phyloP scores from a whole-genome alignment of 768 basidiomycete species.

The Tylopilus subfusipes region DNA sequence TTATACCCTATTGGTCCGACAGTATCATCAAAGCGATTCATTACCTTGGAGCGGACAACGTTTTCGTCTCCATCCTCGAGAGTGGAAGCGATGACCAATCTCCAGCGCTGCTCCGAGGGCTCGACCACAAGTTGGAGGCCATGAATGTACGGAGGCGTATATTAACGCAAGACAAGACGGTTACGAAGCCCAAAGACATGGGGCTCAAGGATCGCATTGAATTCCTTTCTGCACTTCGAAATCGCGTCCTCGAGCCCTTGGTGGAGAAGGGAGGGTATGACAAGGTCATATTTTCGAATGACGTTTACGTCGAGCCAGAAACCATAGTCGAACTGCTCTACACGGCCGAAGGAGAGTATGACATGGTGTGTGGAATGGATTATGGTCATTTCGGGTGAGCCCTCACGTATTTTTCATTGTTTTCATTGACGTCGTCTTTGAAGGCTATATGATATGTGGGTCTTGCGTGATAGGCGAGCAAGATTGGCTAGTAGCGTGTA shows the following conservation, averaged over 20 bases:
- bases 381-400: constrained; percentile 33
- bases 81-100: constrained; percentile 29
- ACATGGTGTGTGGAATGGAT: constrained; percentile 44
- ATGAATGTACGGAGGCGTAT: constrained; percentile 16
- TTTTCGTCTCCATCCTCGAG: constrained; percentile 42
- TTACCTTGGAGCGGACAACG: constrained; percentile 41
- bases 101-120: constrained; percentile 5
- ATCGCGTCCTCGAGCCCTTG: constrained; percentile 41
- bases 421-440: not conserved
- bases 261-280: constrained; percentile 35
- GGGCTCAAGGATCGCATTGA: not conserved
- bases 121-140: constrained; percentile 5
- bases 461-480: constrained; percentile 21
- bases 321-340: constrained; percentile 39
- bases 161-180: constrained; percentile 2
- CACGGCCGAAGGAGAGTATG: constrained; percentile 38
- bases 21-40: constrained; percentile 34
- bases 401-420: not conserved
- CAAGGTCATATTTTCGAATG: constrained; percentile 41
- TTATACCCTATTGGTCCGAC: constrained; percentile 40
- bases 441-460: constrained; percentile 25
- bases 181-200: constrained; percentile 9
- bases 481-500: constrained; percentile 16
- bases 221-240: constrained; percentile 32
- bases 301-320: constrained; percentile 40